phyloP scores from a whole-genome alignment of 2,329 filamentous ascomycete genomes.

The Tolypocladium pustulatum region DNA sequence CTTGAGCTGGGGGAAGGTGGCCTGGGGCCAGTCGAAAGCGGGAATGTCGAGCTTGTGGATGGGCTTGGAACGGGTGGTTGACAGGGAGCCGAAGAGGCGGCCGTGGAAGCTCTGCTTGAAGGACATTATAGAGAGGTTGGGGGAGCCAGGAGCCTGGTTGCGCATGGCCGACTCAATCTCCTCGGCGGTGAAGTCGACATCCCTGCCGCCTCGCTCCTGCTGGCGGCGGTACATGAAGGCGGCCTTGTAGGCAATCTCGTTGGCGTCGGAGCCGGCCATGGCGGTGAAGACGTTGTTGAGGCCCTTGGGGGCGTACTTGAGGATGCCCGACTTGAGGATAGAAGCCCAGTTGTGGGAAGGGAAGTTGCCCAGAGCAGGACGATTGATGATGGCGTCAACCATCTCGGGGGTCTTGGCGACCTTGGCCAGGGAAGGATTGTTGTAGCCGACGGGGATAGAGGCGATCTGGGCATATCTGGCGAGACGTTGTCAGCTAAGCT shows the following conservation, averaged over 20 bases:
- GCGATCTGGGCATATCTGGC: slow-evolving; percentile 78
- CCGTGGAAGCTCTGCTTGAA: slow-evolving; percentile 88
- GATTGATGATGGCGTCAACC: slow-evolving; percentile 72
- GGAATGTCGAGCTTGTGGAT: slow-evolving; percentile 95
- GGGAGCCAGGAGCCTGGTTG: slow-evolving; percentile 68
- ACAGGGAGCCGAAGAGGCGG: slow-evolving; percentile 77
- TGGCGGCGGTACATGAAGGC: slow-evolving; percentile 89
- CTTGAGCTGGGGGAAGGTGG: slow-evolving; percentile 73
- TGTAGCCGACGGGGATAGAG: slow-evolving; percentile 87
- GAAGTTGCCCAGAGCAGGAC: slow-evolving; percentile 85
- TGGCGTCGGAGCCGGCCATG: slow-evolving; percentile 82
- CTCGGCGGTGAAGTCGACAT: slow-evolving; percentile 68
- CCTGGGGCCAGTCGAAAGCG: slow-evolving; percentile 90
- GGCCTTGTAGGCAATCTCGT: slow-evolving; percentile 90
- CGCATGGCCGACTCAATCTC: slow-evolving; percentile 69
- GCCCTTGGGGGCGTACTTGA: slow-evolving; percentile 74
- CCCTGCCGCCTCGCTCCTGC: slow-evolving; percentile 65
- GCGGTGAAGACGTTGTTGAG: slow-evolving; percentile 85
- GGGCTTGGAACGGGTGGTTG: slow-evolving; percentile 82
- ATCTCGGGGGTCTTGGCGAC: slow-evolving; percentile 69
- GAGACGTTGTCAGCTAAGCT: not conserved
- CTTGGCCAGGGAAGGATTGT: slow-evolving; percentile 66
- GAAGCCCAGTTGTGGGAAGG: slow-evolving; percentile 75
- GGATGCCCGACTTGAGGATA: slow-evolving; percentile 68
- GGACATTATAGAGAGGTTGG: slow-evolving; percentile 71